A percentile compares a stretch with the other conserved stretches of the same genome.
phyloP scores from a whole-genome alignment of 257 asterid genomes.

The Salvia miltiorrhiza region DNA sequence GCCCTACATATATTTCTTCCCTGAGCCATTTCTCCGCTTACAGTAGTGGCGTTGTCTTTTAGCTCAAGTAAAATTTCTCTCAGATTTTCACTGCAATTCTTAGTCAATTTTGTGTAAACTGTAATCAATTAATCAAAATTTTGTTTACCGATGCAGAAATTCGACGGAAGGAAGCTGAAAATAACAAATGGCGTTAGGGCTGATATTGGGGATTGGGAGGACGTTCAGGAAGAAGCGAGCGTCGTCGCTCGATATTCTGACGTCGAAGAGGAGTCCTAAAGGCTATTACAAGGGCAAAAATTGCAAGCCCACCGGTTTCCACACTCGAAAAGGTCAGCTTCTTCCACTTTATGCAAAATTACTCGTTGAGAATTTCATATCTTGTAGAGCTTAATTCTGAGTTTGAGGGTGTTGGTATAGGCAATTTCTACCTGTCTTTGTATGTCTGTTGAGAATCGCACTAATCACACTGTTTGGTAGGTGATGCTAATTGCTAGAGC shows the following conservation, averaged over 20 bases:
- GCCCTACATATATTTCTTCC: too few relatives aligned
- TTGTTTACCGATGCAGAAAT: not conserved
- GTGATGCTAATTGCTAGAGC: not conserved
- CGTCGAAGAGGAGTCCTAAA: constrained; percentile 63
- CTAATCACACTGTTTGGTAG: not conserved
- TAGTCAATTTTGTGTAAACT: not conserved
- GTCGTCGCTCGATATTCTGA: constrained; percentile 74
- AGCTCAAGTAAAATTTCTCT: not conserved
- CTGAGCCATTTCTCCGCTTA: not conserved
- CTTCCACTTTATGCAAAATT: too few relatives aligned
- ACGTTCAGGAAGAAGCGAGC: constrained; percentile 70
- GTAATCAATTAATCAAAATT: not conserved
- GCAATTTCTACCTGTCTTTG: too few relatives aligned
- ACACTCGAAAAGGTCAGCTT: constrained; percentile 75
- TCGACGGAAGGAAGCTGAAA: not conserved
- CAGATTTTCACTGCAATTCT: not conserved
- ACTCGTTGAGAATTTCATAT: not conserved
- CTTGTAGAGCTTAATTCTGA: not conserved
- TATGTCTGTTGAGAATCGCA: not conserved
- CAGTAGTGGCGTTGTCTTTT: not conserved
- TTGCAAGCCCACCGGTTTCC: constrained; percentile 91
- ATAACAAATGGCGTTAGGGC: constrained; percentile 59
- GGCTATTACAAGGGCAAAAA: constrained; percentile 84
- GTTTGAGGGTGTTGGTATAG: not conserved
- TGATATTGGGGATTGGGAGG: constrained; percentile 68